phyloP scores from a whole-genome alignment of 768 basidiomycete genomes.

The Hirschioporus abietinus region DNA sequence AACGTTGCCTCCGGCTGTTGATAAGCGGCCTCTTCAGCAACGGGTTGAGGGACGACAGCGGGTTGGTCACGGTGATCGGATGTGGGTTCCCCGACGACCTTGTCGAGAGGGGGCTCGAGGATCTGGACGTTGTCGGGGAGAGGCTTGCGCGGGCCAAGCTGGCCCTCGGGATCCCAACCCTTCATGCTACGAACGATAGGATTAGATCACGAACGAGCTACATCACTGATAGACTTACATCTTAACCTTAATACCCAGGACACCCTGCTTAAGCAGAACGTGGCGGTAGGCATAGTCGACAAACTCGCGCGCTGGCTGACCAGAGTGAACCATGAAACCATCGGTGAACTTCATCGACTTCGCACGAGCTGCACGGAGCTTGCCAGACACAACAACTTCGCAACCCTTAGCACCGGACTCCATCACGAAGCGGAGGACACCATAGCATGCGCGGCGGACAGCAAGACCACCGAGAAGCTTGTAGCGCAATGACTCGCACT shows the following conservation, averaged over 20 bases:
- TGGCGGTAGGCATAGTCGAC: conserved; percentile 98
- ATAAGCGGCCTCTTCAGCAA: conserved; percentile 43
- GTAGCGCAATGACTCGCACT: conserved; percentile 97
- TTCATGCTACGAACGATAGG: conserved; percentile 71
- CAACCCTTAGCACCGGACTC: conserved; percentile 99
- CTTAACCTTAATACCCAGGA: conserved; percentile 99
- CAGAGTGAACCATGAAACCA: conserved; percentile 98
- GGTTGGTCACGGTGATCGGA: conserved; percentile 83
- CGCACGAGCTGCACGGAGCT: conserved; percentile 98
- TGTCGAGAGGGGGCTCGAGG: conserved; percentile 85
- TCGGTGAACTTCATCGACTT: conserved; percentile 99
- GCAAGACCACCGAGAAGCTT: conserved; percentile 99
- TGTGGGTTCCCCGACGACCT: conserved; percentile 80
- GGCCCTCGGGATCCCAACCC: conserved; percentile 89
- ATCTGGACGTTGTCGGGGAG: conserved; percentile 94
- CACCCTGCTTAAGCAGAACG: conserved; percentile 97
- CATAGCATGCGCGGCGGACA: conserved; percentile 97
- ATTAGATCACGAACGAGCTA: background rate
- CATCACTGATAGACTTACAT: conserved; percentile 52
- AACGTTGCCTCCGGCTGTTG: conserved; percentile 30
- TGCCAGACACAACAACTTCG: conserved; percentile 99
- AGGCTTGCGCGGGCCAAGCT: conserved; percentile 83
- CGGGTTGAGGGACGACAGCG: conserved; percentile 40
- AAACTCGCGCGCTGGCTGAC: conserved; percentile 95
- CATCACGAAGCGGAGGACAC: conserved; percentile 99